These are phyloP conservation scores for Pseudocercospora crystallina DNA, from an alignment of 2,329 filamentous ascomycete genomes.

Conservation along the genomic window DNA sequence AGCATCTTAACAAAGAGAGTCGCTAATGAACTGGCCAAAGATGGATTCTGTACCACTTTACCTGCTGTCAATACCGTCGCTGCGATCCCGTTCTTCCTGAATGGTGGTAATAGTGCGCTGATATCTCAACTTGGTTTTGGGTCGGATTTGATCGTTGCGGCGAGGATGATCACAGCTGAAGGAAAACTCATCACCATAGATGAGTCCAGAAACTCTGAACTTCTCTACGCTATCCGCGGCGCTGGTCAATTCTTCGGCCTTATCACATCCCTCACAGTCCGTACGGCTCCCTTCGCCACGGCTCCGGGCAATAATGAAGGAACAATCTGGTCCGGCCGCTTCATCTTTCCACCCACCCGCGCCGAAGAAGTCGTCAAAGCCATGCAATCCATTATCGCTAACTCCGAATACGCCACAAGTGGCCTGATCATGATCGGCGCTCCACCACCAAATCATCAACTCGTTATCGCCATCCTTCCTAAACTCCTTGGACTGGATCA, in stretches of 20 bases:
- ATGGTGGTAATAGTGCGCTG: conserved; percentile 1
- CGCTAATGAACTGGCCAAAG: neutral
- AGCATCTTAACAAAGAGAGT: neutral
- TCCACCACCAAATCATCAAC: conserved; percentile 30
- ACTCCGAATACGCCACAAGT: conserved; percentile 22
- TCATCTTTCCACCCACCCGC: conserved; percentile 32
- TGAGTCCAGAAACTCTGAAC: conserved; percentile 15
- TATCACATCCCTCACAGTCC: conserved; percentile 32
- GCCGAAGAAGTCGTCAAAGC: conserved; percentile 29
- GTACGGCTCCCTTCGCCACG: conserved; percentile 7
- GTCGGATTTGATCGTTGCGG: conserved; percentile 28
- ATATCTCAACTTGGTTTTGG: neutral
- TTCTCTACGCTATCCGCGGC: conserved; percentile 38
- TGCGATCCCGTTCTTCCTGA: conserved; percentile 19
- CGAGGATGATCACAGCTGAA: conserved; percentile 33
- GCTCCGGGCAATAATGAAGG: conserved; percentile 27
- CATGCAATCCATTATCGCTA: conserved; percentile 22
- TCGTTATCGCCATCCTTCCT: neutral
- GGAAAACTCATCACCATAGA: conserved; percentile 25
- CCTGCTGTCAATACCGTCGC: conserved; percentile 36
- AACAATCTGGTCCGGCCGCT: conserved; percentile 29
- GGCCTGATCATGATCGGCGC: conserved; percentile 30
- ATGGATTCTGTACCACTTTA: conserved; percentile 16
- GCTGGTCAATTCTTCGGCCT: conserved; percentile 40
- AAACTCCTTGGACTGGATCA: conserved; percentile 12